Conservation (phyloP, 176 grass and related monocot genomes). For the Dendrocalamus sinicus region DNA sequence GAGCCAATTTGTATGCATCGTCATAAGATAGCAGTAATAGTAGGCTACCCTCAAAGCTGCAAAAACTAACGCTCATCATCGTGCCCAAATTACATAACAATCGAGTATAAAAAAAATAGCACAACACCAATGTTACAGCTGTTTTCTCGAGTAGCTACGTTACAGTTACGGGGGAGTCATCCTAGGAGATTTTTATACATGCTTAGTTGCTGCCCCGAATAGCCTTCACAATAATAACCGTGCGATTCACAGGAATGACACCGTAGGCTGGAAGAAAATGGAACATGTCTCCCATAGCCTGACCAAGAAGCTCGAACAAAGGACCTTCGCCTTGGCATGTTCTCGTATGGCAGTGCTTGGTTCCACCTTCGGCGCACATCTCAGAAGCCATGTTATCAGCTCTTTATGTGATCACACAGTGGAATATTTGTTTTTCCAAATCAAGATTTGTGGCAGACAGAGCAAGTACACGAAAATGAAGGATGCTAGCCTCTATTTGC, state of each 20-base stretch:
- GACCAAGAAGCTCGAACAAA: not conserved
- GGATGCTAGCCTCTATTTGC: not conserved
- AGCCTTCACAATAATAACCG: not conserved
- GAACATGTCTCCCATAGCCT: not conserved
- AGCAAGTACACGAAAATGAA: not conserved
- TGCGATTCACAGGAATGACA: not conserved
- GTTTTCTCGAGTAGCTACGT: not conserved
- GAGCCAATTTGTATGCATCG: not conserved
- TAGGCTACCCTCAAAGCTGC: not conserved
- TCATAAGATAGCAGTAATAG: not conserved
- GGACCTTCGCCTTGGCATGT: not conserved
- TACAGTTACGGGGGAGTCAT: not conserved
- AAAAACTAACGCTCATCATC: slow-evolving; percentile 9
- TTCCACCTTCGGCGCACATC: not conserved
- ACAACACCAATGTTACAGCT: not conserved
- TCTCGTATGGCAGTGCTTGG: slow-evolving; percentile 3
- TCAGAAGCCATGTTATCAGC: not conserved
- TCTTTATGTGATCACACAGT: not conserved
- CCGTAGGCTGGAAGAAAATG: not conserved
- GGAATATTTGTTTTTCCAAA: slow-evolving; percentile 27
- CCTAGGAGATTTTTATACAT: not conserved
- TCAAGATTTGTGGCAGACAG: slow-evolving; percentile 19
- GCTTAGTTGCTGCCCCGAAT: not conserved
- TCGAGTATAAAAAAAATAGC: not conserved
- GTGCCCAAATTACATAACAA: slow-evolving; percentile 34